Evolutionary conservation across 2,329 filamentous ascomycete genomes (phyloP).

Genomic region (Paraphaeosphaeria minitans): DNA sequence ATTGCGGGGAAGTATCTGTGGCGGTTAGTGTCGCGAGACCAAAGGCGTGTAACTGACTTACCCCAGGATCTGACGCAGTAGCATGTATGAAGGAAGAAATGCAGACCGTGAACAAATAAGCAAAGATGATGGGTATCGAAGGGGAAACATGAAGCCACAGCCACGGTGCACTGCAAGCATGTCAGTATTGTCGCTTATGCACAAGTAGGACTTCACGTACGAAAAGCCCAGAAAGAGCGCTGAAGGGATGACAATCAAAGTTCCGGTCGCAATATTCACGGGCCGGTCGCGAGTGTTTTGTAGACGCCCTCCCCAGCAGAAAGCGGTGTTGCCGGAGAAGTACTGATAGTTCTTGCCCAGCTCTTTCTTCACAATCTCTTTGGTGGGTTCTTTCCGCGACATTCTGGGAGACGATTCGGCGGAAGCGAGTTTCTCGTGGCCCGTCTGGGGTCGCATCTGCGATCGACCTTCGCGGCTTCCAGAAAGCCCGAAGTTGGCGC

Average conservation of each 20-base stretch:
- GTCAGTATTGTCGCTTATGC: constrained; percentile 18
- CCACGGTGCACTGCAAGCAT: constrained; percentile 67
- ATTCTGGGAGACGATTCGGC: constrained; percentile 75
- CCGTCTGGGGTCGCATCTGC: constrained; percentile 57
- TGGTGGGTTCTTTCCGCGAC: constrained; percentile 49
- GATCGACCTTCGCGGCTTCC: constrained; percentile 56
- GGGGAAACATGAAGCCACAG: constrained; percentile 86
- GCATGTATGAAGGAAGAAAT: constrained; percentile 94
- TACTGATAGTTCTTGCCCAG: constrained; percentile 84
- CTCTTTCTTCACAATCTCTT: constrained; percentile 48
- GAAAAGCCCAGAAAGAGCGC: constrained; percentile 85
- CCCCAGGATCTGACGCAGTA: constrained; percentile 88
- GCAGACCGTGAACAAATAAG: constrained; percentile 88
- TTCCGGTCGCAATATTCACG: constrained; percentile 84
- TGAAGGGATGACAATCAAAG: constrained; percentile 78
- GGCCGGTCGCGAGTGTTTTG: constrained; percentile 88
- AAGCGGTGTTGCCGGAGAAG: constrained; percentile 90
- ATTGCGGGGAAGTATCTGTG: constrained; percentile 87
- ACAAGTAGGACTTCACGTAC: constrained; percentile 48
- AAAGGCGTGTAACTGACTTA: constrained; percentile 56
- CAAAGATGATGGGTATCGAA: constrained; percentile 86
- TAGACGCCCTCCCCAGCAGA: constrained; percentile 82
- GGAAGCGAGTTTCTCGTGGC: constrained; percentile 84
- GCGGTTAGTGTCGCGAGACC: constrained; percentile 21
- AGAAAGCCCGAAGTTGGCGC: constrained; percentile 73